Conservation (phyloP, 257 asterid genomes). For the Solanum chiquidenum region DNA sequence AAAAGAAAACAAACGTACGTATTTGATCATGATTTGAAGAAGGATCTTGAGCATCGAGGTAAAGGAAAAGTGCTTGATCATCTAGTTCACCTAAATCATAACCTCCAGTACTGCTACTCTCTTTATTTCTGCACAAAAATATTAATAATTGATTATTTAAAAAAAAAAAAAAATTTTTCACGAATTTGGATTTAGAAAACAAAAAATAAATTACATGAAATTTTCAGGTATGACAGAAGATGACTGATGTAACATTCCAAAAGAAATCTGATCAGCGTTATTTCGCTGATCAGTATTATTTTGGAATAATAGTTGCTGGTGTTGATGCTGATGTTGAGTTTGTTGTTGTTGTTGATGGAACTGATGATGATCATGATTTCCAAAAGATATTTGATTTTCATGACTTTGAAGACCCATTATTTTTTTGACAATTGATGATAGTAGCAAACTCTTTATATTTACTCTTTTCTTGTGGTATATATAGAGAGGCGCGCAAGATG, state of each 20-base stretch:
- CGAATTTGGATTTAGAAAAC: not conserved
- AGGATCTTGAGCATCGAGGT: slow-evolving; percentile 60
- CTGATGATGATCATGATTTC: not conserved
- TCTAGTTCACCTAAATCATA: slow-evolving; percentile 78
- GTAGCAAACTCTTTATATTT: not conserved
- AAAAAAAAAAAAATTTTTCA: not conserved
- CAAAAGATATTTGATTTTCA: not conserved
- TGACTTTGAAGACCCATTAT: not conserved
- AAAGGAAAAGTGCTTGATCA: slow-evolving; percentile 70
- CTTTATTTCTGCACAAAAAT: slow-evolving; percentile 42
- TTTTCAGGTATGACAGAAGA: slow-evolving; percentile 31
- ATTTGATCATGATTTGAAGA: slow-evolving; percentile 35
- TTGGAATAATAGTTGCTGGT: slow-evolving; percentile 6
- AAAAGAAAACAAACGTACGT: slow-evolving; percentile 12
- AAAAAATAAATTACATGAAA: slow-evolving; percentile 30
- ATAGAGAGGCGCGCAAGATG: not conserved
- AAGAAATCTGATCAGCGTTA: slow-evolving; percentile 39
- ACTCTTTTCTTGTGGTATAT: not conserved
- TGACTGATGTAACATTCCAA: slow-evolving; percentile 61
- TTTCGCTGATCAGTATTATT: slow-evolving; percentile 8
- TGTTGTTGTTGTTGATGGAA: not conserved
- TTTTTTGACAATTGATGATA: not conserved
- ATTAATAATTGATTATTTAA: not conserved
- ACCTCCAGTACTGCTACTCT: slow-evolving; percentile 23
- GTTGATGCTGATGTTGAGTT: slow-evolving; percentile 5